Percentiles rank a stretch among this genome's conserved stretches.
These are phyloP conservation scores for Umbelopsis sp. DNA, from an alignment of 192 early-diverging fungal genomes.

Conservation along the genomic window DNA sequence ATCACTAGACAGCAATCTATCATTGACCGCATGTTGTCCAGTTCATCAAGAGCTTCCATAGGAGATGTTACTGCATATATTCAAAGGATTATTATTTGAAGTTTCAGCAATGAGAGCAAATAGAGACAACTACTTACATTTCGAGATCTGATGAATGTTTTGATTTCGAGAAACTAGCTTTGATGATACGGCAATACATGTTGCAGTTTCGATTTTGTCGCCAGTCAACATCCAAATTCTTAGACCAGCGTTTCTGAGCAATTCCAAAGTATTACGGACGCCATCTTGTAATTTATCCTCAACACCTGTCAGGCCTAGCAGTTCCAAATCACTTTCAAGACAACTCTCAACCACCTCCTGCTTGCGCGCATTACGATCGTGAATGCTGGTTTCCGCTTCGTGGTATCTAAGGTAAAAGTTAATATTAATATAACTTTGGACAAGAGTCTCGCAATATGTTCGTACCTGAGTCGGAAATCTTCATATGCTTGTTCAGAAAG, in stretches of 20 bases:
- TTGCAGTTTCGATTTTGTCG: slow-evolving; percentile 97
- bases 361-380: slow-evolving; percentile 72
- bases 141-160: slow-evolving; percentile 79
- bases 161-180: slow-evolving; percentile 89
- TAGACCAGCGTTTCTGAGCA: slow-evolving; percentile 87
- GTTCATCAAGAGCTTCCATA: slow-evolving; percentile 63
- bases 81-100: background rate
- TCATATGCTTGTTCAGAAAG: slow-evolving; percentile 73
- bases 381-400: slow-evolving; percentile 73
- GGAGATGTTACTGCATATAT: slow-evolving; percentile 43
- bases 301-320: slow-evolving; percentile 92
- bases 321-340: slow-evolving; percentile 85
- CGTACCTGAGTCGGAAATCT: slow-evolving; percentile 61
- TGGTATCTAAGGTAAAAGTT: slow-evolving; percentile 46
- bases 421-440: background rate
- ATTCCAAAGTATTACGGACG: slow-evolving; percentile 86
- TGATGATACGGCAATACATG: slow-evolving; percentile 92
- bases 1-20: slow-evolving; percentile 84
- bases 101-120: background rate
- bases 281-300: slow-evolving; percentile 96
- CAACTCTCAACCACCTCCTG: slow-evolving; percentile 63
- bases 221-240: slow-evolving; percentile 98
- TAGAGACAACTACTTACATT: slow-evolving; percentile 46
- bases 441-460: background rate
- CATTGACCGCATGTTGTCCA: slow-evolving; percentile 72